Base-by-base conservation (phyloP, 2,329 filamentous ascomycete genomes). In the Lizonia empirigonia region DNA sequence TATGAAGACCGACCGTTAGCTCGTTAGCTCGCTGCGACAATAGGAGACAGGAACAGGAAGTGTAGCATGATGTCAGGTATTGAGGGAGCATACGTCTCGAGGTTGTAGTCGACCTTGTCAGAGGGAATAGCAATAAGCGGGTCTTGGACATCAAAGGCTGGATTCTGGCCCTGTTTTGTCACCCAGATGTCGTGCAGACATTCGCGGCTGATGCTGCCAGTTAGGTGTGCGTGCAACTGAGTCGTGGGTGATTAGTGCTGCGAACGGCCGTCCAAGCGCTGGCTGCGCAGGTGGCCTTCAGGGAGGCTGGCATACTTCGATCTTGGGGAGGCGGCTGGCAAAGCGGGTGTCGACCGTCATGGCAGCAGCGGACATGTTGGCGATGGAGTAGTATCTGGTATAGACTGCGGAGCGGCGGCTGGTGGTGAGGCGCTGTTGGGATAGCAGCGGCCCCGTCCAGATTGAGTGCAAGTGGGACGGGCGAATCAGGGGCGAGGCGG, bases 201-300 rank as follows among this genome's bases (percentile, higher is more conserved):
- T 63, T 84, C 76, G 24, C 87, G 83, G 66, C 83, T 87, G 69
- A 94, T 90, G 70, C 87, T 91, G 44, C 90, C 89, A 32, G 85
- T 89, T 35, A 94, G 80, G 72, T 94, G 89, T 55, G 90, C 89
- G 64, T 94, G 90, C 44, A 93, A 82, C 86, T 91, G 62, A 60
- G 55, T 63, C 34, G 59, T 33, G 47, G 29, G 44, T 64, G 64
- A 65, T 68, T 62, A 56, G 50, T 48, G 60, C 62, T 61, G 59
- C 58, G 56, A 59, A 62, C 58, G 56, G 60, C 62, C 52, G 68
- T 45, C 64, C 59, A 62, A 58, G 62, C 62, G 42, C 44, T 30
- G 42, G 50, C 45, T n/a, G n/a, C n/a, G n/a, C n/a, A n/a, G n/a
- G n/a, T 52, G 55, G 53, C 45, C 16, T 35, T 37, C 38, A 46